Percentiles rank a stretch among this genome's conserved stretches.
Conservation (phyloP, 2,329 filamentous ascomycete species). For the Colletotrichum gigasporum region DNA sequence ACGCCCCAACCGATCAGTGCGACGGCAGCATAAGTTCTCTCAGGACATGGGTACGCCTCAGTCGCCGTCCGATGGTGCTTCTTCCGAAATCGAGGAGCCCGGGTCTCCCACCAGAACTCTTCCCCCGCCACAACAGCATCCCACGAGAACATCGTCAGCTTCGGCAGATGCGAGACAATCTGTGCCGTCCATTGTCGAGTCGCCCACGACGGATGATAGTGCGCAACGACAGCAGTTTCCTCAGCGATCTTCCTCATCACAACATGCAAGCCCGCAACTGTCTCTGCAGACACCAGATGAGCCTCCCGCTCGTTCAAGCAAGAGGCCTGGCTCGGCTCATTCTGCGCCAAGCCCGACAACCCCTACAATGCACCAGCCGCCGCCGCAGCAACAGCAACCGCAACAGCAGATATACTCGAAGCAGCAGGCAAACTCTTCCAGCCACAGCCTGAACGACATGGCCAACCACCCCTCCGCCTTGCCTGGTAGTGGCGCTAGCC, state of each 20-base stretch:
- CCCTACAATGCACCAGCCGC: slow-evolving; percentile 28
- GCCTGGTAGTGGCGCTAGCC: slow-evolving; percentile 71
- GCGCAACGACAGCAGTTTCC: slow-evolving; percentile 51
- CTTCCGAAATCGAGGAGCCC: slow-evolving; percentile 44
- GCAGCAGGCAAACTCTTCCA: slow-evolving; percentile 32
- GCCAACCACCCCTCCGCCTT: slow-evolving; percentile 73
- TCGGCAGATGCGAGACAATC: slow-evolving; percentile 41
- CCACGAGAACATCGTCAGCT: slow-evolving; percentile 45
- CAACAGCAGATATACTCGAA: slow-evolving; percentile 34
- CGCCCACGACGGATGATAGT: slow-evolving; percentile 59
- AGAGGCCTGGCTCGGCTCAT: slow-evolving; percentile 45
- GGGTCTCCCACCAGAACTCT: slow-evolving; percentile 29
- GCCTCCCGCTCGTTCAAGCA: slow-evolving; percentile 57
- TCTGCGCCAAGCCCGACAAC: slow-evolving; percentile 24
- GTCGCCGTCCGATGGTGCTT: slow-evolving; percentile 53
- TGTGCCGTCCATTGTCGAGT: slow-evolving; percentile 73
- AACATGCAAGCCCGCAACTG: slow-evolving; percentile 33
- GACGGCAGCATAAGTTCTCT: slow-evolving; percentile 59
- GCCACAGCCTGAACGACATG: slow-evolving; percentile 69
- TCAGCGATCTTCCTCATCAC: slow-evolving; percentile 59
- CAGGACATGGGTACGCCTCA: slow-evolving; percentile 60
- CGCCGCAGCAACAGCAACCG: slow-evolving; percentile 16
- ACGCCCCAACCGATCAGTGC: slow-evolving; percentile 60
- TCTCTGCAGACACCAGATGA: slow-evolving; percentile 45
- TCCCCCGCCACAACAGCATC: slow-evolving; percentile 43